Conservation (phyloP, 306 rosid genomes). For the Carpinus viminea region DNA sequence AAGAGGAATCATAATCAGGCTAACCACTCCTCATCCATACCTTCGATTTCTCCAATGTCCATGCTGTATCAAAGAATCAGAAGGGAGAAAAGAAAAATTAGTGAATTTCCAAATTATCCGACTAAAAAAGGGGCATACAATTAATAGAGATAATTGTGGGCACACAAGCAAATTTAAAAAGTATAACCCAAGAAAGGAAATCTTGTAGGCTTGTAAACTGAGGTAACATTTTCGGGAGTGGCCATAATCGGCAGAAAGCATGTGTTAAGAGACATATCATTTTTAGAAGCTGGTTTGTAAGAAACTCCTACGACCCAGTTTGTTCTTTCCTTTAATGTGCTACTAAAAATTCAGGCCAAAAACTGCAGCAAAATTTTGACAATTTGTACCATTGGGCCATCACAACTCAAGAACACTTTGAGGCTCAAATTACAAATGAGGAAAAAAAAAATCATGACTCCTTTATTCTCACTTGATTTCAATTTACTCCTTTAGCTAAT, state of each 20-base stretch:
- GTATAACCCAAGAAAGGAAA: neutral
- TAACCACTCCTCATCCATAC: constrained; percentile 81
- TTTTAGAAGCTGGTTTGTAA: no score
- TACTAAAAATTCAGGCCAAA: constrained; percentile 1
- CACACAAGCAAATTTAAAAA: neutral
- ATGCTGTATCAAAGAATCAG: constrained; percentile 49
- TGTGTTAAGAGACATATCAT: no score
- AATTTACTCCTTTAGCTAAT: no score
- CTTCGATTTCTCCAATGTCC: constrained; percentile 87
- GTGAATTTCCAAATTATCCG: neutral
- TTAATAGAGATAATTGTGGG: neutral
- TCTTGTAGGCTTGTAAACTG: constrained; percentile 18
- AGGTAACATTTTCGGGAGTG: constrained; percentile 14
- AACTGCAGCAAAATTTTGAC: no score
- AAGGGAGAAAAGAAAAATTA: constrained; percentile 2
- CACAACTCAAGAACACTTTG: neutral
- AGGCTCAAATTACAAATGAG: no score
- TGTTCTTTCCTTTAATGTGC: neutral
- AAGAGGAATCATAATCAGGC: constrained; percentile 52
- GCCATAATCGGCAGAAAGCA: constrained; percentile 16
- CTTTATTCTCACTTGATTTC: no score
- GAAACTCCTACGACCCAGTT: no score
- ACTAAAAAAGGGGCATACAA: neutral
- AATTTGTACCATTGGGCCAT: neutral
- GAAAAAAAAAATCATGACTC: no score